Evolutionary conservation across 1,284 basidiomycete species (phyloP).

Genomic region (Malassezia arunalokei): DNA sequence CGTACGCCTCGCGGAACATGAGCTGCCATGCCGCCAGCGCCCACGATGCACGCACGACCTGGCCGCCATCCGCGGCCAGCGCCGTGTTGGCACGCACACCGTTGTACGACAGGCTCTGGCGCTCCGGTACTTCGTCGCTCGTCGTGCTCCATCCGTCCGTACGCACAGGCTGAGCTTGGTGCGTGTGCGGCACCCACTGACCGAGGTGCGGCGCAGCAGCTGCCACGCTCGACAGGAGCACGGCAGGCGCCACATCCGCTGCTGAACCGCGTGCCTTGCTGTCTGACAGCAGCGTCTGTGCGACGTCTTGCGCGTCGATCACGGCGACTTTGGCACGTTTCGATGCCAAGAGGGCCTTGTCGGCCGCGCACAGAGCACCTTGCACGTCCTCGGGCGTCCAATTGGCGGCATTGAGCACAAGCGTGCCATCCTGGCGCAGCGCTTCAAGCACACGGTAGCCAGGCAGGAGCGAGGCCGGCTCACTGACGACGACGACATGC

Average conservation of each 20-base stretch:
- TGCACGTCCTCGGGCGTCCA: conserved; percentile 39
- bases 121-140: conserved; percentile 29
- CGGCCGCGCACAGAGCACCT: conserved; percentile 33
- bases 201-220: not conserved
- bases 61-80: conserved; percentile 19
- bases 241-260: conserved; percentile 30
- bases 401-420: conserved; percentile 36
- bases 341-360: conserved; percentile 34
- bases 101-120: conserved; percentile 37
- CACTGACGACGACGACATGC: conserved; percentile 33
- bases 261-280: conserved; percentile 14
- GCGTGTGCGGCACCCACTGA: not conserved
- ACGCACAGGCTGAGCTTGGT: not conserved
- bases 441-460: conserved; percentile 32
- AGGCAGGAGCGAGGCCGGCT: conserved; percentile 32
- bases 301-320: conserved; percentile 31
- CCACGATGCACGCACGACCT: conserved; percentile 29
- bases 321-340: conserved; percentile 30
- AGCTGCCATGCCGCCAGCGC: conserved; percentile 43
- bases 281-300: conserved; percentile 21
- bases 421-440: conserved; percentile 31
- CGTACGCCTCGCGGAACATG: conserved; percentile 46
- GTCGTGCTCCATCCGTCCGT: not conserved
- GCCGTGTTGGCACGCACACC: conserved; percentile 24
- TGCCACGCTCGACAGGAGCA: conserved; percentile 22